Evolutionary conservation across 495 filamentous ascomycete species (phyloP), one percentile per base, ranked within the genome.

Genomic region (Lentithecium fluviatile): DNA sequence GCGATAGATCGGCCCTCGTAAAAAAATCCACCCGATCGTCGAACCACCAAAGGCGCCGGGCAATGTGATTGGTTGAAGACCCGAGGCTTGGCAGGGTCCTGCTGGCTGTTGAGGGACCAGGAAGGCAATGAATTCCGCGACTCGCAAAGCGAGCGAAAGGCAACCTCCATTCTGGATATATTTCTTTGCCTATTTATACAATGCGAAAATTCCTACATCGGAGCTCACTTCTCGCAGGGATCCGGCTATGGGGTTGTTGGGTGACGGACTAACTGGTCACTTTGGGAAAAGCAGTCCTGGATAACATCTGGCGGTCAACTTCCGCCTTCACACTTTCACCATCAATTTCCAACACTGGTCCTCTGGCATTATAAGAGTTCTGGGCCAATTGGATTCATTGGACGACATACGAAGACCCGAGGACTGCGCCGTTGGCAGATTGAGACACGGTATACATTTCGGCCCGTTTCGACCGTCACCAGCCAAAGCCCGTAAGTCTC

Each of bases 71-170:
- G 60, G 52, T 20, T 25, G 53, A 15, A 13, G 32, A 36, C n/a
- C 21, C 32, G 6, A 10, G 45, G 36, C 62, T 65, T 60, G 62
- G 62, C 62, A 65, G 56, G 56, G 62, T 60, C 61, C 52, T 43
- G 50, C 36, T 11, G n/a, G 13, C 11, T 43, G 32, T 11, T 32
- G 17, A 17, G 6, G 36, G 6, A 2, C 36, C 20, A 34, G 21
- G 34, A 45, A 12, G 36, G 48, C 25, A 26, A 45, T 8, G n/a
- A 53, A 53, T 53, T 53, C 48, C 48, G 49, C 48, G 43, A 34
- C 29, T 52, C n/a, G 13, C 15, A 13, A 15, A 52, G 8, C 10
- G 23, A 25, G 8, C 8, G 12, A 5, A 25, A 12, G n/a, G n/a
- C n/a, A n/a, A n/a, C n/a, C n/a, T n/a, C n/a, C n/a, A n/a, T n/a